Evolutionary conservation across 2,329 filamentous ascomycete genomes (phyloP), one percentile per base, ranked within the genome.

Genomic region (Aspergillus caelatus): DNA sequence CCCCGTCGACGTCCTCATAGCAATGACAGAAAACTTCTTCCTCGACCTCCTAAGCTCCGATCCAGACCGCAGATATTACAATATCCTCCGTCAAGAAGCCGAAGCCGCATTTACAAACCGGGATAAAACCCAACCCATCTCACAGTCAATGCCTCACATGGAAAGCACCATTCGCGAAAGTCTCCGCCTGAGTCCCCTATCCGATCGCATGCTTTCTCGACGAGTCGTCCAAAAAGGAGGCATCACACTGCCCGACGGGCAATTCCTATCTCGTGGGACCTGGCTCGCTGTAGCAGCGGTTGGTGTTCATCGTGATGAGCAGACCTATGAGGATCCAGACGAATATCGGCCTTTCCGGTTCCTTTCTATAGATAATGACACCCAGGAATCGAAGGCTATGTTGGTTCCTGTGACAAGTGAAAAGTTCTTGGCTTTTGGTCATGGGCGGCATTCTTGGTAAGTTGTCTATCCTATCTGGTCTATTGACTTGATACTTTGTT

Each of bases 401-500:
- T 4, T 32, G 9, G 16, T 52, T 1, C 28, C 48, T 16, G 19
- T n/a, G 9, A 52, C 48, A 4, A 52, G 48, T 52, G 48, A 52
- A 28, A 32, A 23, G 28, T 52, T 32, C 28, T 32, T 52, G 48
- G 48, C 48, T 2, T 52, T 52, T 52, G 48, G 48, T 0, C 48
- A 52, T 32, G 48, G 48, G 19, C 4, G 16, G 10, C 48, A 52
- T 21, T 52, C 48, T 7, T 52, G 48, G 48, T 52, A 2, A 32
- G 48, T 34, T 4, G 7, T 50, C 26, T 26, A 2, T 26, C 6
- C 4, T 30, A 41, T 32, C 7, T 14, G 1, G 2, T 12, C 2
- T 3, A 11, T 52, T 30, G 6, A 4, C 1, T 1, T 14, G 23
- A 2, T 2, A n/a, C 0, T 32, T 1, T 4, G 19, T 30, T 26